phyloP scores from a whole-genome alignment of 2,329 filamentous ascomycete species.

The Phaeosphaeriaceae sp. region DNA sequence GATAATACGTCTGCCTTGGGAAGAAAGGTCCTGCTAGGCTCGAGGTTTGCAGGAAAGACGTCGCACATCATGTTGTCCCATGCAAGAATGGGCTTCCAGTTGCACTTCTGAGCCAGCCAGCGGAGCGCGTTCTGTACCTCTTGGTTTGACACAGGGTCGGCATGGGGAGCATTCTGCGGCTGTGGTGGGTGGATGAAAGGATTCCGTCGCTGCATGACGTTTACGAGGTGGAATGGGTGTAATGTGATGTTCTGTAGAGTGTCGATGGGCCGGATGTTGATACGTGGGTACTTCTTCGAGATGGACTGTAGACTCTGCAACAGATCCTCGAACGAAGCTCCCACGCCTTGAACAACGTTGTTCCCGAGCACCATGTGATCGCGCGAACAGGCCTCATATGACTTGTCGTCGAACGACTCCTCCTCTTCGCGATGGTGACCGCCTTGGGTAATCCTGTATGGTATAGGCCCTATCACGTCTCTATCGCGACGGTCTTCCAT shows the following conservation, averaged over 20 bases:
- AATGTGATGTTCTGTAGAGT: conserved; percentile 38
- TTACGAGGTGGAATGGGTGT: conserved; percentile 46
- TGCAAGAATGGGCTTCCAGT: conserved; percentile 43
- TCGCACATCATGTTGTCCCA: conserved; percentile 50
- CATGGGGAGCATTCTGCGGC: conserved; percentile 19
- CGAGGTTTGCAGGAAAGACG: conserved; percentile 46
- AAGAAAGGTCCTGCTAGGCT: conserved; percentile 34
- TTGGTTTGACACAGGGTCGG: conserved; percentile 38
- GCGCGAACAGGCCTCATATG: conserved; percentile 39
- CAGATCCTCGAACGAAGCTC: conserved; percentile 42
- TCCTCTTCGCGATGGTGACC: conserved; percentile 45
- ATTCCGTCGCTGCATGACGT: conserved; percentile 39
- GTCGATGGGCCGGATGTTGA: conserved; percentile 41
- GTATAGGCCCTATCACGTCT: conserved; percentile 42
- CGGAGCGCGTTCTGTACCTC: conserved; percentile 42
- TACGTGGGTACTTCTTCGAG: conserved; percentile 39
- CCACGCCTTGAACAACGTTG: conserved; percentile 43
- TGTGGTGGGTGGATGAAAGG: conserved; percentile 27
- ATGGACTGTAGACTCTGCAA: conserved; percentile 41
- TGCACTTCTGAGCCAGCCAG: conserved; percentile 41
- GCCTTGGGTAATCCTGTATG: conserved; percentile 43
- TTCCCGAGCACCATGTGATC: conserved; percentile 46
- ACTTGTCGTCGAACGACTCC: conserved; percentile 46
- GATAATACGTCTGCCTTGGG: conserved; percentile 41
- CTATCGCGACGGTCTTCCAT: conserved; percentile 46